Percentiles rank a stretch among this genome's conserved stretches.
Conservation (phyloP, 139 green algal species). For the Marvania coccoides region DNA sequence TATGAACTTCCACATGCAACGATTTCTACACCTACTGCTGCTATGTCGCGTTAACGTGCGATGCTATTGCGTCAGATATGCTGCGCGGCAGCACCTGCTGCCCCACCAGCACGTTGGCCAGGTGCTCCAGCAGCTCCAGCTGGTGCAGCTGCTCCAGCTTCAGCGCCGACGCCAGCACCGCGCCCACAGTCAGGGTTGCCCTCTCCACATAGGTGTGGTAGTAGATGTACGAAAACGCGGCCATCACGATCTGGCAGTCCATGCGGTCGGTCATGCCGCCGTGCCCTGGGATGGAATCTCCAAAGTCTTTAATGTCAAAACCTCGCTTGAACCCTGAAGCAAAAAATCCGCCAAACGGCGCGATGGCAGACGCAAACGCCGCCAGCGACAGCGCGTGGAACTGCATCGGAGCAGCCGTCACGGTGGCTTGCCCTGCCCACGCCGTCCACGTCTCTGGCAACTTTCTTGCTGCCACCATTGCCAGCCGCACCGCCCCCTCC, state of each 20-base stretch:
- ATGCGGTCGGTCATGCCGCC: slow-evolving; percentile 97
- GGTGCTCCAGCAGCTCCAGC: slow-evolving; percentile 15
- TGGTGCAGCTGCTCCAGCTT: slow-evolving; percentile 6
- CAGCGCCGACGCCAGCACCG: slow-evolving; percentile 36
- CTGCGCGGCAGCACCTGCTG: slow-evolving; percentile 5
- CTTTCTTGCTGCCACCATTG: neutral
- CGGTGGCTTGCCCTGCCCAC: neutral
- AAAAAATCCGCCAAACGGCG: slow-evolving; percentile 98
- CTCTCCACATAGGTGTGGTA: slow-evolving; percentile 74
- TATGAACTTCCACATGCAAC: too few relatives aligned
- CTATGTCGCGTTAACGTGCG: too few relatives aligned
- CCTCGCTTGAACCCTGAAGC: slow-evolving; percentile 97
- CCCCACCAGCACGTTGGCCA: slow-evolving; percentile 16
- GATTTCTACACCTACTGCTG: too few relatives aligned
- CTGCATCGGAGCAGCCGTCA: slow-evolving; percentile 42
- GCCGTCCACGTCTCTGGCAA: slow-evolving; percentile 7
- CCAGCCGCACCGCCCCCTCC: neutral
- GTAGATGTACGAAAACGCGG: slow-evolving; percentile 92
- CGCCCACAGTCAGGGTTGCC: slow-evolving; percentile 32
- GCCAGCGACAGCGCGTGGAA: slow-evolving; percentile 63
- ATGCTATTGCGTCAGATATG: slow-evolving; percentile 5
- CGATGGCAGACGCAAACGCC: slow-evolving; percentile 89
- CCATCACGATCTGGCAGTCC: slow-evolving; percentile 98
- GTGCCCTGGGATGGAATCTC: slow-evolving; percentile 94
- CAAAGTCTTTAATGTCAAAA: slow-evolving; percentile 99